phyloP scores from a whole-genome alignment of 2,329 filamentous ascomycete species.

The Cytospora piceicola region DNA sequence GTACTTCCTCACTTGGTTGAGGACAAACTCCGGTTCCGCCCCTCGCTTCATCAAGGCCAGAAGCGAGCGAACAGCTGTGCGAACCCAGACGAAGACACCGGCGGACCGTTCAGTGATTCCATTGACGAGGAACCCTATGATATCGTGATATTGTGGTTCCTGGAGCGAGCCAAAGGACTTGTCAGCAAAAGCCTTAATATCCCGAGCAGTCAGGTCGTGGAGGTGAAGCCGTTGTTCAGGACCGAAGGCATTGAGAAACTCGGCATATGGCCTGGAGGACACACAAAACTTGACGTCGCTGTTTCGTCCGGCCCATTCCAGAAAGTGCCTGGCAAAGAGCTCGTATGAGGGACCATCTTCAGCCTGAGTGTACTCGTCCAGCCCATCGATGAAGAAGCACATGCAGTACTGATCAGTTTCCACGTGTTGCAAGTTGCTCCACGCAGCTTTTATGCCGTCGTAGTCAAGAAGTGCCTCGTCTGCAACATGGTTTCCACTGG shows the following conservation, averaged over 20 bases:
- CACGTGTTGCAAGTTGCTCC: not conserved
- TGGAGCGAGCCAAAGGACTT: not conserved
- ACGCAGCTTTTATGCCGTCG: not conserved
- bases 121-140: not conserved
- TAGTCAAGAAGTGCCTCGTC: not conserved
- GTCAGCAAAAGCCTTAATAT: not conserved
- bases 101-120: not conserved
- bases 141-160: not conserved
- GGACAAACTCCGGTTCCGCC: not conserved
- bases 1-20: not conserved
- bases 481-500: not conserved
- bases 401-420: not conserved
- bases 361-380: slow-evolving; percentile 6
- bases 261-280: not conserved
- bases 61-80: not conserved
- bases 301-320: not conserved
- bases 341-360: not conserved
- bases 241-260: not conserved
- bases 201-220: not conserved
- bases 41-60: not conserved
- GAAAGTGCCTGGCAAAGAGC: not conserved
- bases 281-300: slow-evolving; percentile 3
- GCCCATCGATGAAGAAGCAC: too few relatives aligned
- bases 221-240: not conserved
- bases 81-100: slow-evolving; percentile 4